These are phyloP conservation scores for Pelargonium fulgidum DNA, from an alignment of 441 rosid species.

Conservation along the genomic window DNA sequence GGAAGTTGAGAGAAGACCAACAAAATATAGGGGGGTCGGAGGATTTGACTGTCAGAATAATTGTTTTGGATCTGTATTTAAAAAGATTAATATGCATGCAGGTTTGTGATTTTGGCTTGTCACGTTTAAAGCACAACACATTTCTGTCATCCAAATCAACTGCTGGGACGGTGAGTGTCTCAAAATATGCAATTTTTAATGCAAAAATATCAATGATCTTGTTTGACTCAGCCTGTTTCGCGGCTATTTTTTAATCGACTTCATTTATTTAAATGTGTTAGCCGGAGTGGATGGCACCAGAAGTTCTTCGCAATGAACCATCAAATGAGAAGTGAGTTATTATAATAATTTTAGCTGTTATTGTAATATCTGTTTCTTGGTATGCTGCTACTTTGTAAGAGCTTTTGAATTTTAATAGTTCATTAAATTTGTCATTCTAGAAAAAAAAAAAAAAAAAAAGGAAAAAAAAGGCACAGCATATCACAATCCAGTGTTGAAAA, in stretches of 20 bases:
- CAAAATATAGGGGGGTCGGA: background rate
- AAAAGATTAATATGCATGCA: slow-evolving; percentile 25
- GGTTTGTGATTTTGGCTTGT: slow-evolving; percentile 95
- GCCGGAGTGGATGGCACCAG: slow-evolving; percentile 99
- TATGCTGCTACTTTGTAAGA: background rate
- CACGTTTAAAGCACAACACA: slow-evolving; percentile 93
- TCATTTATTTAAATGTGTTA: slow-evolving; percentile 24
- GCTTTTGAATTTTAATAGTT: background rate
- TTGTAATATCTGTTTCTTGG: background rate
- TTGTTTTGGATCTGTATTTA: background rate
- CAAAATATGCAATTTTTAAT: background rate
- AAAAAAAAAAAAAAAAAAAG: too few relatives aligned
- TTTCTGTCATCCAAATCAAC: slow-evolving; percentile 95
- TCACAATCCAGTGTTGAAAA: background rate
- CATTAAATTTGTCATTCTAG: too few relatives aligned
- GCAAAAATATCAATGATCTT: slow-evolving; percentile 10
- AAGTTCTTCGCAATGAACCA: slow-evolving; percentile 93
- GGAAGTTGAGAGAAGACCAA: slow-evolving; percentile 8
- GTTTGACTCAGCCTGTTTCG: background rate
- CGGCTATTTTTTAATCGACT: background rate
- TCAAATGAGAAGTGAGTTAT: slow-evolving; percentile 91
- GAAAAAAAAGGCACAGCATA: too few relatives aligned
- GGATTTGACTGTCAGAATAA: slow-evolving; percentile 4
- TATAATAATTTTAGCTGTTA: slow-evolving; percentile 7
- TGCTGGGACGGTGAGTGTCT: slow-evolving; percentile 79